phyloP scores from a whole-genome alignment of 2,329 filamentous ascomycete genomes.

The Neurospora crassa region DNA sequence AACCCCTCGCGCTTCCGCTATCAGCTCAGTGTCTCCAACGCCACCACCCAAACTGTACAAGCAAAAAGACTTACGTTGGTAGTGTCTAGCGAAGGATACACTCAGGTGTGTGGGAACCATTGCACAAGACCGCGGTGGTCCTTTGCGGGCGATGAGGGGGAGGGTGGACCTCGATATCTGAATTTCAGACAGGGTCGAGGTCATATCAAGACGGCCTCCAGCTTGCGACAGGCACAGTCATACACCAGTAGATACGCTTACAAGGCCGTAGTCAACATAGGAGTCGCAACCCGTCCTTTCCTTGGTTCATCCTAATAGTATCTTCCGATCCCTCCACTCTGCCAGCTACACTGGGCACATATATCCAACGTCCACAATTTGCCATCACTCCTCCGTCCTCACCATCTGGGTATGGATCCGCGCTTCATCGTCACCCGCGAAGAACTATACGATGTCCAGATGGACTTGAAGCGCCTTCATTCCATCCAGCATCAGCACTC shows the following conservation, averaged over 20 bases:
- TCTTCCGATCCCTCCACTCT: slow-evolving; percentile 7
- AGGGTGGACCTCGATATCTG: slow-evolving; percentile 24
- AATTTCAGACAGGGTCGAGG: slow-evolving; percentile 15
- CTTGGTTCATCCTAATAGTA: background rate
- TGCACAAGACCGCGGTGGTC: slow-evolving; percentile 23
- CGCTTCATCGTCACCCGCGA: slow-evolving; percentile 51
- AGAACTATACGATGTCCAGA: slow-evolving; percentile 59
- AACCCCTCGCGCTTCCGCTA: background rate
- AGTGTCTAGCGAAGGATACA: background rate
- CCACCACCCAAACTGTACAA: background rate
- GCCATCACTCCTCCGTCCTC: background rate
- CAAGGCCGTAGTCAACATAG: background rate
- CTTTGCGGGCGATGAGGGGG: slow-evolving; percentile 36
- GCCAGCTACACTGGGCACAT: slow-evolving; percentile 3
- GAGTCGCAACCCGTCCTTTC: background rate
- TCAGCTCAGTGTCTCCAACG: background rate
- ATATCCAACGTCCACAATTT: background rate
- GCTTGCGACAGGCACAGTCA: background rate
- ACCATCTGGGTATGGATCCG: slow-evolving; percentile 47
- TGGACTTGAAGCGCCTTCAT: slow-evolving; percentile 61
- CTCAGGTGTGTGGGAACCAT: slow-evolving; percentile 9
- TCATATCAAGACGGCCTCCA: slow-evolving; percentile 7
- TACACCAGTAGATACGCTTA: background rate
- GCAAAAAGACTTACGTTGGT: background rate
- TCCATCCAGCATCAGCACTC: slow-evolving; percentile 52